A percentile compares a stretch with the other conserved stretches of the same genome.
Evolutionary conservation across 148 eudicot genomes (phyloP).

Genomic region (Agrostemma githago): DNA sequence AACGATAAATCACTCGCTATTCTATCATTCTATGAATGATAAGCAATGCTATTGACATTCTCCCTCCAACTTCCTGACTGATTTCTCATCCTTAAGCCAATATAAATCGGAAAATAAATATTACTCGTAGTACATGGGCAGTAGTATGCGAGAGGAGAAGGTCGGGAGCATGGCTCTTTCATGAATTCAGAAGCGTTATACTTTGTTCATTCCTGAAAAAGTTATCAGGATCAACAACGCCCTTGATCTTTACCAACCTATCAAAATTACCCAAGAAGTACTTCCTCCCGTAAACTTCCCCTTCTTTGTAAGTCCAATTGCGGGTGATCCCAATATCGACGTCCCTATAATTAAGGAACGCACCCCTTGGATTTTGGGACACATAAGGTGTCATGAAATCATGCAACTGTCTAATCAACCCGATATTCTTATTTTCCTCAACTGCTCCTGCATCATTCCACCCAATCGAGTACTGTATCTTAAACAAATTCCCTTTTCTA

Average conservation of each 20-base stretch:
- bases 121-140: too few species aligned
- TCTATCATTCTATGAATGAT: too few species aligned
- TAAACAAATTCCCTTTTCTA: conserved; percentile 38
- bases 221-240: conserved; percentile 38
- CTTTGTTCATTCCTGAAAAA: conserved; percentile 49
- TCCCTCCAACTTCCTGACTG: too few species aligned
- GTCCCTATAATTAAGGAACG: conserved; percentile 48
- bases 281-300: conserved; percentile 42
- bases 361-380: conserved; percentile 41
- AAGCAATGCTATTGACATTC: too few species aligned
- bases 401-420: conserved; percentile 30
- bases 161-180: neutral
- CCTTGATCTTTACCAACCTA: conserved; percentile 43
- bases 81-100: too few species aligned
- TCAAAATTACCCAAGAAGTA: conserved; percentile 44
- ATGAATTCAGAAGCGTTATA: conserved; percentile 25
- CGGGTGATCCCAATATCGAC: conserved; percentile 36
- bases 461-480: conserved; percentile 40
- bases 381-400: conserved; percentile 45
- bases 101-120: too few species aligned
- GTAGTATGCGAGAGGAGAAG: too few species aligned
- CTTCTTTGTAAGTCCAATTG: conserved; percentile 36
- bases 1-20: too few species aligned
- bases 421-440: conserved; percentile 23
- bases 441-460: conserved; percentile 32